Conservation (phyloP, 768 basidiomycete species). For the Leucosporidium yakuticum region DNA sequence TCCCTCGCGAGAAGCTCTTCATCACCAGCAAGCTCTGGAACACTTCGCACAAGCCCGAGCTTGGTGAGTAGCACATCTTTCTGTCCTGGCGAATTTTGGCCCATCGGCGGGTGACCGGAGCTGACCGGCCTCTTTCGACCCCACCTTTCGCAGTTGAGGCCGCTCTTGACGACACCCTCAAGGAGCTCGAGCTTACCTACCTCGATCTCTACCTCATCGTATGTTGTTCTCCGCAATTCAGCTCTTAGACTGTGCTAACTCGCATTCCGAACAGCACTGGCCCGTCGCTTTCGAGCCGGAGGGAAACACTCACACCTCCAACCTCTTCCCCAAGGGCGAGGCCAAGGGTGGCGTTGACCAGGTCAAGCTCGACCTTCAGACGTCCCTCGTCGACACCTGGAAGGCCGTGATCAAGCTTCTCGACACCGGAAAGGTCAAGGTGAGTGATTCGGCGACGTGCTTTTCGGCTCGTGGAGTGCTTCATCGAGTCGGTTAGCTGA, state of each 20-base stretch:
- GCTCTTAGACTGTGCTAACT: slow-evolving; percentile 2
- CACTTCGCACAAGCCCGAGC: slow-evolving; percentile 58
- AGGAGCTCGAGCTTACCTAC: slow-evolving; percentile 66
- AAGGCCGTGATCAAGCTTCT: slow-evolving; percentile 67
- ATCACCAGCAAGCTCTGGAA: slow-evolving; percentile 78
- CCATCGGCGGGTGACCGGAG: neutral
- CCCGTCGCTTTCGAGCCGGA: slow-evolving; percentile 57
- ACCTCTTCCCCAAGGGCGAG: slow-evolving; percentile 53
- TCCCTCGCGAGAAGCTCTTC: slow-evolving; percentile 69
- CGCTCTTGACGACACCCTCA: slow-evolving; percentile 68
- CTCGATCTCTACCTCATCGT: slow-evolving; percentile 70
- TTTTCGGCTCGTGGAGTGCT: neutral
- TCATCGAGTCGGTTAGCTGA: slow-evolving; percentile 7
- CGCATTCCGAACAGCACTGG: slow-evolving; percentile 62
- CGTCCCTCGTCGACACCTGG: slow-evolving; percentile 72
- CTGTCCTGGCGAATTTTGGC: too few relatives aligned
- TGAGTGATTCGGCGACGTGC: neutral
- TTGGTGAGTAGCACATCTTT: too few relatives aligned
- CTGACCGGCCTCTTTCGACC: neutral
- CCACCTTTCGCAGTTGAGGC: slow-evolving; percentile 51
- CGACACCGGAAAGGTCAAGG: slow-evolving; percentile 58
- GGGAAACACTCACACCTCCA: slow-evolving; percentile 48
- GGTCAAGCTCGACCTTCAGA: slow-evolving; percentile 55
- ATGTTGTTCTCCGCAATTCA: neutral
- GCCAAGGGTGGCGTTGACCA: slow-evolving; percentile 43